phyloP scores from a whole-genome alignment of 2,329 filamentous ascomycete species.

The Calonectria leucothoes region DNA sequence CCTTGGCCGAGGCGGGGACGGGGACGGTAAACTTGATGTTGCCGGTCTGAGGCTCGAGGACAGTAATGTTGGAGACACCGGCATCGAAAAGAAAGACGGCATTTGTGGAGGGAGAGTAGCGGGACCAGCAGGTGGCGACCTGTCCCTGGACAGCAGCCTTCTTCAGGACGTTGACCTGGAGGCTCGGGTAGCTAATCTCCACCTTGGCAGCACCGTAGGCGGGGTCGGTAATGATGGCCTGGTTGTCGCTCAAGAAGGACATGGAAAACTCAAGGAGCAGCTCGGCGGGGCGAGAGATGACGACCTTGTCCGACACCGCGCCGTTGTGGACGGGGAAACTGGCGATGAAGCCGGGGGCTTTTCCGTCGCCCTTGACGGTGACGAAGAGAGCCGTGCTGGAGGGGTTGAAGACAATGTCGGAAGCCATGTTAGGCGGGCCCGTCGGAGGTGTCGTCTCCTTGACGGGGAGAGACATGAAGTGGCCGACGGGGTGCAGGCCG shows the following conservation, averaged over 20 bases:
- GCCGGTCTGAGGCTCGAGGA: not conserved
- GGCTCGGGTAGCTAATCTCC: not conserved
- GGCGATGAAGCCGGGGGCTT: not conserved
- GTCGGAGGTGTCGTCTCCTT: not conserved
- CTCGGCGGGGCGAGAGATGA: not conserved
- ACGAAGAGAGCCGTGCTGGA: not conserved
- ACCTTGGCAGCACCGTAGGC: not conserved
- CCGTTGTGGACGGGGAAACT: not conserved
- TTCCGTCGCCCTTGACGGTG: not conserved
- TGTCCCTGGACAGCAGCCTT: not conserved
- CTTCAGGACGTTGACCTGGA: not conserved
- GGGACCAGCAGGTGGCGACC: not conserved
- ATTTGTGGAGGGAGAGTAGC: not conserved
- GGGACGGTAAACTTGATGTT: not conserved
- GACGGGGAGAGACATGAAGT: conserved; percentile 1
- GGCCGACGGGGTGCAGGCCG: not conserved
- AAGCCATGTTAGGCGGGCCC: not conserved
- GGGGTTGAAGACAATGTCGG: conserved; percentile 1
- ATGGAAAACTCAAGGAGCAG: not conserved
- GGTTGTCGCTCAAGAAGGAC: not conserved
- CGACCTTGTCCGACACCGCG: not conserved
- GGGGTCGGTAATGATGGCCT: not conserved
- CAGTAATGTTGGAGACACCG: not conserved
- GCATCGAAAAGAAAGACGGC: not conserved
- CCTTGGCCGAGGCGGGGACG: not conserved